A percentile compares a stretch with the other conserved stretches of the same genome.
Evolutionary conservation across 495 filamentous ascomycete genomes (phyloP).

Genomic region (Hapsidospora chrysogenum): DNA sequence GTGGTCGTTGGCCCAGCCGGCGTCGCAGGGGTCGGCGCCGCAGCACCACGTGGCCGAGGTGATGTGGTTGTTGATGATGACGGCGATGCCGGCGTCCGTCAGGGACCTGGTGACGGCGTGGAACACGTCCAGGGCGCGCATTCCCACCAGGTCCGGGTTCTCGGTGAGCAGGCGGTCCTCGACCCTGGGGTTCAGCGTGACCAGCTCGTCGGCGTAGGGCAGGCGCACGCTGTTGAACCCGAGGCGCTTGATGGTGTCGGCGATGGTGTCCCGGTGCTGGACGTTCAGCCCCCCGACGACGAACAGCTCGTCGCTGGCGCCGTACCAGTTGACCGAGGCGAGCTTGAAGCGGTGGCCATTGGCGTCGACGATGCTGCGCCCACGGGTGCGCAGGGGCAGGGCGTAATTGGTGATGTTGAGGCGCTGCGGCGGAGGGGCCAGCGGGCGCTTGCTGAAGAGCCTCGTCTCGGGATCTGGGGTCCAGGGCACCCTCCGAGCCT

Average conservation of each 20-base stretch:
- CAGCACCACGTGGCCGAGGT: constrained; percentile 45
- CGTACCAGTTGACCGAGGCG: constrained; percentile 46
- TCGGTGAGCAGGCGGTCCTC: constrained; percentile 25
- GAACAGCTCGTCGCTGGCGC: constrained; percentile 40
- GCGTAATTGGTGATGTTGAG: constrained; percentile 23
- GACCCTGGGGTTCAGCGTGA: constrained; percentile 32
- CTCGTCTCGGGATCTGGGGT: constrained; percentile 17
- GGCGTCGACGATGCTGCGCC: constrained; percentile 38
- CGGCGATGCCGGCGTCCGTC: constrained; percentile 37
- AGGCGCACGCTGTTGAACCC: constrained; percentile 49
- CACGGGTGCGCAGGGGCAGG: constrained; percentile 33
- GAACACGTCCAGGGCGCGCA: constrained; percentile 36
- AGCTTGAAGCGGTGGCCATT: constrained; percentile 34
- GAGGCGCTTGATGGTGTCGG: constrained; percentile 28
- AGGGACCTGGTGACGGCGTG: constrained; percentile 33
- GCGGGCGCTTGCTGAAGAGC: constrained; percentile 22
- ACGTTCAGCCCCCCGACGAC: constrained; percentile 42
- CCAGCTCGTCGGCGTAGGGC: constrained; percentile 46
- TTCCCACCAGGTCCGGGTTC: constrained; percentile 35
- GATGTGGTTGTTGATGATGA: constrained; percentile 47
- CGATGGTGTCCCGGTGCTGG: constrained; percentile 37
- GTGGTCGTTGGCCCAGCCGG: constrained; percentile 39
- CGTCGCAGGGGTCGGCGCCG: constrained; percentile 41
- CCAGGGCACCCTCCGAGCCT: constrained; percentile 22
- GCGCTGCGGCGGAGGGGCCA: constrained; percentile 20